Evolutionary conservation across 2,329 filamentous ascomycete genomes (phyloP), one percentile per base, ranked within the genome.

Genomic region (Ceratocystis ficicola): DNA sequence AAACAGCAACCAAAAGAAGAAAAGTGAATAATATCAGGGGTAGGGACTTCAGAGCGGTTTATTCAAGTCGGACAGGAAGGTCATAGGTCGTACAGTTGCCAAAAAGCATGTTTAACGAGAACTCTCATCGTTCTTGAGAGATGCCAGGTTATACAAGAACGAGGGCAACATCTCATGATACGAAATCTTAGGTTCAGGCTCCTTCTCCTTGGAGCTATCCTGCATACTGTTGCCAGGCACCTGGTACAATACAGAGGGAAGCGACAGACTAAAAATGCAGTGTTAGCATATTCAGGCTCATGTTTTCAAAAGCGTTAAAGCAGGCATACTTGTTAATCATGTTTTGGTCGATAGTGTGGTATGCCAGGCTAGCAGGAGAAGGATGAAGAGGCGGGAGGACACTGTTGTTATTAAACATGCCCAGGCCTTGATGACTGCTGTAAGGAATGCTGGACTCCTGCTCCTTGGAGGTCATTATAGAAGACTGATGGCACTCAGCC

Each of bases 261-360:
- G 6, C 32, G 55, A 59, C 15, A 59, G 12, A 25, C 55, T 52
- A 25, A n/a, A 52, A 52, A 10, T 2, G 15, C 48, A 20, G n/a
- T n/a, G 55, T 32, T 30, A 59, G 55, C 8, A n/a, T 36, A n/a
- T 17, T 52, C 48, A 52, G 12, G 5, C 7, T 32, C 55, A 10
- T 10, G 4, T 20, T 28, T 32, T 2, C 55, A 59, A 59, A 32
- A 20, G 30, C 8, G 3, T 36, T 20, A 8, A 30, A n/a, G 22
- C 25, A 22, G 5, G 32, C 61, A 63, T 55, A 64, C 62, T 48
- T 64, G 30, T 64, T 64, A 46, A 64, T 64, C 62, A 64, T 64
- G 62, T 15, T 52, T 44, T 64, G 62, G 62, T 64, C 62, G 46
- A 32, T 17, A 32, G 46, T 20, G n/a, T 36, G 32, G n/a, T 52